Evolutionary conservation across 2,329 filamentous ascomycete species (phyloP).

Genomic region (Trichoderma sp.): DNA sequence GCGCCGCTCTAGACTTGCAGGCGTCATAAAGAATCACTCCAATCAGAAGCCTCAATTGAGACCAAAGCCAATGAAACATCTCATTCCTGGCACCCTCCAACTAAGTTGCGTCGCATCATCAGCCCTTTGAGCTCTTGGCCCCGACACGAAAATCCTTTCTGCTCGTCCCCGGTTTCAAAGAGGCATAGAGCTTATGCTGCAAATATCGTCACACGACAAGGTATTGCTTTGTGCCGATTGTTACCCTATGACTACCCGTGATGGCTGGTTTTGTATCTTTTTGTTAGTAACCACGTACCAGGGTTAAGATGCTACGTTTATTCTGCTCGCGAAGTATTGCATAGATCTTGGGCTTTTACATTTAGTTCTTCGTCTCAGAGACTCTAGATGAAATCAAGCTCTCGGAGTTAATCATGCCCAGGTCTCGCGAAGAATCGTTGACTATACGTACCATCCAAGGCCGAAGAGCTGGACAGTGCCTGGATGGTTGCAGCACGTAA

Average conservation of each 20-base stretch:
- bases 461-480: background rate
- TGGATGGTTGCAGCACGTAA: background rate
- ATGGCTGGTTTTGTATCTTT: background rate
- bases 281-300: background rate
- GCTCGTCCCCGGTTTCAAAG: background rate
- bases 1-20: background rate
- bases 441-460: background rate
- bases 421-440: background rate
- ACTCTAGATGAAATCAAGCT: background rate
- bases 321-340: background rate
- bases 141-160: background rate
- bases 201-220: background rate
- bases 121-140: background rate
- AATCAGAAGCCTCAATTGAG: background rate
- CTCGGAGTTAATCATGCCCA: background rate
- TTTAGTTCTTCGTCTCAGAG: background rate
- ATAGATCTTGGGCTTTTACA: background rate
- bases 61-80: background rate
- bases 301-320: background rate
- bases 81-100: background rate
- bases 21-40: background rate
- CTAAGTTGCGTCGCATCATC: background rate
- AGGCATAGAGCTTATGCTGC: background rate
- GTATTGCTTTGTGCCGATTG: background rate
- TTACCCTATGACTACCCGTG: background rate